Evolutionary conservation across 1,284 basidiomycete genomes (phyloP).

Genomic region (Fomitopsis schrenkii): DNA sequence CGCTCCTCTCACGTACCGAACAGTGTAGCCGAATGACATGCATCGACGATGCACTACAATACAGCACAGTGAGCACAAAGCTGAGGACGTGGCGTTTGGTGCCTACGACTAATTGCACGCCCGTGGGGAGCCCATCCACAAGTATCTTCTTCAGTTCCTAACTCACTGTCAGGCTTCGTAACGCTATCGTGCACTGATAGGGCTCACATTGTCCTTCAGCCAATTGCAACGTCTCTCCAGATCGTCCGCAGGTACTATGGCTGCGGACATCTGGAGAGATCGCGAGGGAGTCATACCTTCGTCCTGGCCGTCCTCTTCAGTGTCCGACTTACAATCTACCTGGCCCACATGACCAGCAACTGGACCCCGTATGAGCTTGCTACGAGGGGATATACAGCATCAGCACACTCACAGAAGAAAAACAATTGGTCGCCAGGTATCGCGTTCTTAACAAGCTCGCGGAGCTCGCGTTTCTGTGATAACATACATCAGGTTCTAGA

Average conservation of each 20-base stretch:
- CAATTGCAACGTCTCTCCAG: not conserved
- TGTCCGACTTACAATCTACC: not conserved
- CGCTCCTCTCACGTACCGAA: conserved; percentile 18
- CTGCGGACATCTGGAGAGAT: not conserved
- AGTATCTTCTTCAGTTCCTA: not conserved
- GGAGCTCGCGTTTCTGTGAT: conserved; percentile 29
- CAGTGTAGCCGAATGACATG: conserved; percentile 42
- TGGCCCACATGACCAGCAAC: not conserved
- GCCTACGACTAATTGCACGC: not conserved
- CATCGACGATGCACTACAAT: conserved; percentile 37
- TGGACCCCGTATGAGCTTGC: not conserved
- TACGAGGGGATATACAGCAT: not conserved
- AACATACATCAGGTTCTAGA: too few relatives aligned
- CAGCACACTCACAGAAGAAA: conserved; percentile 31
- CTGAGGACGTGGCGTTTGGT: not conserved
- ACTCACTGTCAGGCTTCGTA: not conserved
- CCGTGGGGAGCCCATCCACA: not conserved
- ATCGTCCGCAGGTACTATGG: not conserved
- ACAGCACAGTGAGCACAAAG: too few relatives aligned
- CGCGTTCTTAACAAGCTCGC: conserved; percentile 24
- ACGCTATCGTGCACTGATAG: not conserved
- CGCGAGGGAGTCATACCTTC: not conserved
- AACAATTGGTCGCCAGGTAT: conserved; percentile 33
- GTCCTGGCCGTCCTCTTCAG: conserved; percentile 26
- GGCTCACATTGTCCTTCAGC: not conserved